Evolutionary conservation across 306 rosid genomes (phyloP), one percentile per base, ranked within the genome.

Genomic region (Purshia tridentata): DNA sequence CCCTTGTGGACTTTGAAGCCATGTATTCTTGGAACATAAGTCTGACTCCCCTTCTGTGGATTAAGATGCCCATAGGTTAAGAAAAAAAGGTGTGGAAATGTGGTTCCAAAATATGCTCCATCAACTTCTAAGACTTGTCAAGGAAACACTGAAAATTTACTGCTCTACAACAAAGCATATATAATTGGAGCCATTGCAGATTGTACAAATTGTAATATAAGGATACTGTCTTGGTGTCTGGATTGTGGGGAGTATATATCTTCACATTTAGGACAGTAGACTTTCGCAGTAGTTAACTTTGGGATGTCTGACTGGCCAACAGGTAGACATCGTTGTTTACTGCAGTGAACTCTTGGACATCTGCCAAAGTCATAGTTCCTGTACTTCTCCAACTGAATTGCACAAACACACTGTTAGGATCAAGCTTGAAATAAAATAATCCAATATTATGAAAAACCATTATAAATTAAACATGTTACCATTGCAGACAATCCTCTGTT

Each of bases 171-270:
- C 66, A 61, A 61, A 61, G 39, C 46, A 15, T 39, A 61, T 46
- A 15, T 39, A 14, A 61, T 4, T 35, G 12, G 10, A 1, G 12
- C 4, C 3, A 16, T 14, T 60, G 22, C 35, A 40, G 63, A 19
- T 19, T 5, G 23, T 70, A 19, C 42, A 18, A 39, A 61, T 2
- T 53, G 5, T 19, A 18, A 6, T 53, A 6, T 11, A 84, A 88
- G 92, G 97, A 91, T 91, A 91, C 89, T 78, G 78, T 90, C 94
- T 85, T 88, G 94, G 84, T 88, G 86, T 82, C 81, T 88, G 78
- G 97, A 91, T 55, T 86, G 88, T 13, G 97, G 92, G 62, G 84
- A 72, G 69, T 88, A 88, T 9, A 84, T 76, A 73, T 90, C 93
- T 76, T 90, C 90, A 76, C 93, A 90, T 70, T 83, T 88, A 45